phyloP scores from a whole-genome alignment of 2,329 filamentous ascomycete species.

The Phyllosticta paracitricarpa region DNA sequence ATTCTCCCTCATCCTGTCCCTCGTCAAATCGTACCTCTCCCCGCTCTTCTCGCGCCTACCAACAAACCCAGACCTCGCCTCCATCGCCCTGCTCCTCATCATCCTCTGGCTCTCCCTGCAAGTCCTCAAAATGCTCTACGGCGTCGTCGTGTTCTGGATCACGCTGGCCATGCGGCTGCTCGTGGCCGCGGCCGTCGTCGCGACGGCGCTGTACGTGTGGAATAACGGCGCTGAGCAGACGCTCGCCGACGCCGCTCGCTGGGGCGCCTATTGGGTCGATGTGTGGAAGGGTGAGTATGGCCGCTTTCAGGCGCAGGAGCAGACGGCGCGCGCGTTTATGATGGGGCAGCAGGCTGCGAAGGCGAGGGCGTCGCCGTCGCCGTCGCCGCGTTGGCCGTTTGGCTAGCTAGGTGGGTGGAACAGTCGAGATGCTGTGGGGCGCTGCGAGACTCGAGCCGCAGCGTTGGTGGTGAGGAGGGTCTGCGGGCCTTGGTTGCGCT shows the following conservation, averaged over 20 bases:
- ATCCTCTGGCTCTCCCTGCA: constrained; percentile 54
- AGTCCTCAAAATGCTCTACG: constrained; percentile 58
- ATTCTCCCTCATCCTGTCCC: neutral
- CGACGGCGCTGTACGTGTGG: constrained; percentile 47
- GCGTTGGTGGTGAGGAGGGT: too few species aligned
- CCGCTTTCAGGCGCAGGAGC: constrained; percentile 3
- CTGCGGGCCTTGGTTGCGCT: too few species aligned
- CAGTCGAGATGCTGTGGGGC: too few species aligned
- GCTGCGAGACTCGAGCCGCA: too few species aligned
- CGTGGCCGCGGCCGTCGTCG: constrained; percentile 53
- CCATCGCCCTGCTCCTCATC: constrained; percentile 47
- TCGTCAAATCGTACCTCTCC: constrained; percentile 20
- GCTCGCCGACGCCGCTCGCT: constrained; percentile 42
- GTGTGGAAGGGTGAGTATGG: constrained; percentile 8
- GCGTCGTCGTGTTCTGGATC: constrained; percentile 68
- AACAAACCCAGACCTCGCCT: constrained; percentile 36
- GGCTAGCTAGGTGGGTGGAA: too few species aligned
- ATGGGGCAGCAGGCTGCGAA: neutral
- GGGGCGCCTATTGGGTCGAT: constrained; percentile 1
- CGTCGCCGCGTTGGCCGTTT: neutral
- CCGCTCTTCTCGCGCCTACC: constrained; percentile 23
- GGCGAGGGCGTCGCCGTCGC: neutral
- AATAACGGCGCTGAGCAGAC: constrained; percentile 55
- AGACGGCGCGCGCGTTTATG: neutral
- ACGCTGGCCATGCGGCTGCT: constrained; percentile 52